phyloP scores from a whole-genome alignment of 768 basidiomycete genomes.

The Mycena crocata region DNA sequence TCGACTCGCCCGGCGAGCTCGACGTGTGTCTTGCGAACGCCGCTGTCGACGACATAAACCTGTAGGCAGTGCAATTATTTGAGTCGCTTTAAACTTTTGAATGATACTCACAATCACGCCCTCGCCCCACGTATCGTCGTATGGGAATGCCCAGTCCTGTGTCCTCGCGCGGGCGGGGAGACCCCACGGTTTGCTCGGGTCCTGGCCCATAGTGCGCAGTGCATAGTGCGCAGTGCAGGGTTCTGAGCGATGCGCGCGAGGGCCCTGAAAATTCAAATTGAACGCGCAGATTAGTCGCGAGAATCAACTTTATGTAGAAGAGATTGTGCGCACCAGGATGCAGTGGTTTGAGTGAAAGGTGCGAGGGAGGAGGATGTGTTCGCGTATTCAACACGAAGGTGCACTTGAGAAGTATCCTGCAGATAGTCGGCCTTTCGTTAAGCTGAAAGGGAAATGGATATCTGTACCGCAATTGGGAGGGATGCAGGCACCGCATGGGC shows the following conservation, averaged over 20 bases:
- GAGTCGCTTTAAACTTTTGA: neutral
- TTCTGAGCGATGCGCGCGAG: neutral
- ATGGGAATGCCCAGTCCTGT: constrained; percentile 3
- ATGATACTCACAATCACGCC: constrained; percentile 3
- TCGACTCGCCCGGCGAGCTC: neutral
- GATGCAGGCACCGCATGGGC: no score
- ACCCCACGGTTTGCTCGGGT: neutral
- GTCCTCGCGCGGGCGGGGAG: neutral
- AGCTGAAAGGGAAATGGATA: no score
- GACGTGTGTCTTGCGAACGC: neutral
- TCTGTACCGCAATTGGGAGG: no score
- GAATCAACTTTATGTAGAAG: no score
- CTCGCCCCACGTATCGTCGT: constrained; percentile 7
- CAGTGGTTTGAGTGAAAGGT: no score
- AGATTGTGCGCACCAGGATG: no score
- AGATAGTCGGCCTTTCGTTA: no score
- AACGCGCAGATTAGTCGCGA: no score
- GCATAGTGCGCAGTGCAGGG: neutral
- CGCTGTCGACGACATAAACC: constrained; percentile 10
- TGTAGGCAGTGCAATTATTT: neutral
- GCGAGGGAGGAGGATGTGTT: no score
- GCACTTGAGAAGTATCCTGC: no score
- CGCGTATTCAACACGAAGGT: no score
- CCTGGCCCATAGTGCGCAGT: neutral
- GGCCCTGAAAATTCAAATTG: neutral